Evolutionary conservation across 371 early-diverging fungal genomes (phyloP).

Genomic region (Mortierella sp.): DNA sequence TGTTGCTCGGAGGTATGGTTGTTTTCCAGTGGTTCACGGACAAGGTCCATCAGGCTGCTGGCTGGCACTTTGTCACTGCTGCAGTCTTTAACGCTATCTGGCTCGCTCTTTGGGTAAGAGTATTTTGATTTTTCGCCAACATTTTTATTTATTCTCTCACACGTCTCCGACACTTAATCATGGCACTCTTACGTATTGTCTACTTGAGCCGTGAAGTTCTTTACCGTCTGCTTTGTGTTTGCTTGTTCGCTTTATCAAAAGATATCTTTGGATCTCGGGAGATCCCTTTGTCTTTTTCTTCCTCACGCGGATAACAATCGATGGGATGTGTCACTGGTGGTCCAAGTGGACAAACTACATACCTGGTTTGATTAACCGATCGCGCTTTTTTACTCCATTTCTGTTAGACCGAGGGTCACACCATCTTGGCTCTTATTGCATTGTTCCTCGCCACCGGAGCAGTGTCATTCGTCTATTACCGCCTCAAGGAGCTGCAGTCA

Average conservation of each 20-base stretch:
- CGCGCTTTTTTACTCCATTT: too few relatives aligned
- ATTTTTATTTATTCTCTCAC: background rate
- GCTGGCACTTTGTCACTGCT: slow-evolving; percentile 75
- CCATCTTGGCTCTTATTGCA: slow-evolving; percentile 48
- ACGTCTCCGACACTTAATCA: too few relatives aligned
- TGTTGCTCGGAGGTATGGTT: slow-evolving; percentile 73
- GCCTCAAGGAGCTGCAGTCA: slow-evolving; percentile 61
- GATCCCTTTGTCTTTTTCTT: background rate
- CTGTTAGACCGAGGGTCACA: slow-evolving; percentile 53
- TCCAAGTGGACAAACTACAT: too few relatives aligned
- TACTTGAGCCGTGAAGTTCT: too few relatives aligned
- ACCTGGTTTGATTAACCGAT: too few relatives aligned
- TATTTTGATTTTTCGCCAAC: background rate
- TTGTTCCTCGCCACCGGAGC: slow-evolving; percentile 57
- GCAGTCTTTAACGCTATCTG: slow-evolving; percentile 68
- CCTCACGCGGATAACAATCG: background rate
- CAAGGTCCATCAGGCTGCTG: slow-evolving; percentile 69
- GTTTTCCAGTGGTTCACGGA: slow-evolving; percentile 77
- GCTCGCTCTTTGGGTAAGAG: slow-evolving; percentile 69
- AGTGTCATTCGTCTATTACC: slow-evolving; percentile 59
- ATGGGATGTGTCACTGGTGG: too few relatives aligned
- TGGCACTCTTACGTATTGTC: too few relatives aligned
- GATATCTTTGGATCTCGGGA: background rate
- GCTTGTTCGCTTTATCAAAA: too few relatives aligned
- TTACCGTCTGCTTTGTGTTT: too few relatives aligned